Conservation (phyloP, 2,329 filamentous ascomycete genomes). For the Botrytis porri region DNA sequence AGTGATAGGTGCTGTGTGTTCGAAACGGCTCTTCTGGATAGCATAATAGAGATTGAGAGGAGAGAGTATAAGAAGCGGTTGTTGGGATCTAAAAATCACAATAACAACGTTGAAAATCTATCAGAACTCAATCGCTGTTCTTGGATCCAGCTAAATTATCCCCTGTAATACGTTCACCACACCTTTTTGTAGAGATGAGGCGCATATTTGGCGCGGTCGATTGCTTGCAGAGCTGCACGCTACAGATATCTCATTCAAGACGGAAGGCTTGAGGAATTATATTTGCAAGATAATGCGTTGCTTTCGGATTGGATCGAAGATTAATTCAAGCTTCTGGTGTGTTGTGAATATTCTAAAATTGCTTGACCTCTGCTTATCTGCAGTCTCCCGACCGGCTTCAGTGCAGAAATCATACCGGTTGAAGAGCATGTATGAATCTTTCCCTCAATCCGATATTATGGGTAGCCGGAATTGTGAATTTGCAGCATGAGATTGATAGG, state of each 20-base stretch:
- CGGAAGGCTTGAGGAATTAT: background rate
- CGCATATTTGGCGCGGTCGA: background rate
- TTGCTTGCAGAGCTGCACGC: background rate
- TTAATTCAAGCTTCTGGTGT: background rate
- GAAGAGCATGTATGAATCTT: background rate
- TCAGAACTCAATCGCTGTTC: background rate
- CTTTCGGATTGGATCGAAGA: background rate
- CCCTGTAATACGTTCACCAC: background rate
- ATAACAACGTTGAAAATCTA: no score
- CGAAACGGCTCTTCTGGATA: background rate
- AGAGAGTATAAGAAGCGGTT: rapidly evolving
- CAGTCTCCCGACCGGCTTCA: background rate
- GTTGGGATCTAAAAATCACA: background rate
- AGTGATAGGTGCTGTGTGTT: background rate
- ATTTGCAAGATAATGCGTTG: background rate
- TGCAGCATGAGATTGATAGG: background rate
- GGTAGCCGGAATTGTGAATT: background rate
- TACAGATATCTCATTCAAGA: background rate
- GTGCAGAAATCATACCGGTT: background rate
- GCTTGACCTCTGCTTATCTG: background rate
- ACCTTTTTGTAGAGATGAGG: background rate
- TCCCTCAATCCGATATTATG: background rate
- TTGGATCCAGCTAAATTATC: background rate
- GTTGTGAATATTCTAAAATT: background rate
- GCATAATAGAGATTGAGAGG: background rate